Evolutionary conservation across 2,329 filamentous ascomycete genomes (phyloP).

Genomic region (Amphichorda felina): DNA sequence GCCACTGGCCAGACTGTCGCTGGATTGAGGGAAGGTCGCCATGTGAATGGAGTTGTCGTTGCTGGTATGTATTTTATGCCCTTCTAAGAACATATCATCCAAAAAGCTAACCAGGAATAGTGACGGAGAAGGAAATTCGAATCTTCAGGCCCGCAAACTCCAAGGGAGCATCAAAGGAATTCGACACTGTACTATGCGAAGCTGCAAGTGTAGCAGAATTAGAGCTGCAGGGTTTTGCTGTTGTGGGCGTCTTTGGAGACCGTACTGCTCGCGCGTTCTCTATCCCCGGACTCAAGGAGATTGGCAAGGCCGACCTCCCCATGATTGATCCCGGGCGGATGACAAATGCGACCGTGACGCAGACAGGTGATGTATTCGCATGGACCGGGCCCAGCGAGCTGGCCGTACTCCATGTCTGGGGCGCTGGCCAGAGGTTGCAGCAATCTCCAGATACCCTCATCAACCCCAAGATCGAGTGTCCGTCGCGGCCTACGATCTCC

Average conservation of each 20-base stretch:
- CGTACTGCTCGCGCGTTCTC: constrained; percentile 69
- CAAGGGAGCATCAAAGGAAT: constrained; percentile 88
- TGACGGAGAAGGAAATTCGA: constrained; percentile 61
- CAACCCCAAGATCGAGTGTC: constrained; percentile 63
- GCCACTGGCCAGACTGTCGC: constrained; percentile 67
- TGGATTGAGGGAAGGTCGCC: constrained; percentile 61
- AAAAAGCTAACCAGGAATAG: constrained; percentile 25
- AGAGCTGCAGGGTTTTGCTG: constrained; percentile 61
- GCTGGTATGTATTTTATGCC: constrained; percentile 41
- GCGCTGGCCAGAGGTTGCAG: constrained; percentile 53
- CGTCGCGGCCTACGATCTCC: constrained; percentile 81
- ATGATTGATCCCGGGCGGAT: constrained; percentile 66
- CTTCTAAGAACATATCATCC: neutral
- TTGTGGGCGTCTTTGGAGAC: constrained; percentile 80
- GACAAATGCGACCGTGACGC: constrained; percentile 56
- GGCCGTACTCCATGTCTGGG: constrained; percentile 75
- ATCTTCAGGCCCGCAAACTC: constrained; percentile 76
- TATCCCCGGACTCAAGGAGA: constrained; percentile 79
- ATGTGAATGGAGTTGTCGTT: constrained; percentile 70
- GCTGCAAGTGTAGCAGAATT: constrained; percentile 66
- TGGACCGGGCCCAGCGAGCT: constrained; percentile 87
- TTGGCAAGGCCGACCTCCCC: constrained; percentile 55
- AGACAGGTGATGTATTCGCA: constrained; percentile 70
- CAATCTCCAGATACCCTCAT: constrained; percentile 61
- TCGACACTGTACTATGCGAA: constrained; percentile 74